Evolutionary conservation across 1,284 basidiomycete genomes (phyloP), one percentile per base, ranked within the genome.

Genomic region (Laetiporus sulphureus): DNA sequence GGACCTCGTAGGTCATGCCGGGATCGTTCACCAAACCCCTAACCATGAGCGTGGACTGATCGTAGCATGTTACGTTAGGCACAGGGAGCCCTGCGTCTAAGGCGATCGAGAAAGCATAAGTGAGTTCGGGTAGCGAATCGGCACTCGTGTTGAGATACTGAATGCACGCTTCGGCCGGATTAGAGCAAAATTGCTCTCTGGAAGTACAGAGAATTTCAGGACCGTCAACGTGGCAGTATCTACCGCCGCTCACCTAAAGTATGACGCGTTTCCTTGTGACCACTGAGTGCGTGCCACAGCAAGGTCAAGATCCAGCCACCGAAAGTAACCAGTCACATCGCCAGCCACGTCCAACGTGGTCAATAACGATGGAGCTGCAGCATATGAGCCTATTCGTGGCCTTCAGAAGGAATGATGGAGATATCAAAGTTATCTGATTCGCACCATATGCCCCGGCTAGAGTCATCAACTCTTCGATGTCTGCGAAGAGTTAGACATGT

Each of bases 251-350:
- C 52, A 78, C 79, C 80, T 70, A 38, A 63, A 57, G 38, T 74
- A 73, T 7, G 60, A 61, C 2, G 52, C 56, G 24, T 64, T 63
- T 16, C 55, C 63, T 52, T 82, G 73, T 1, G 69, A 71, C 83
- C 83, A 87, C 2, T 64, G 64, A 0, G 79, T 74, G 32, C 70
- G 67, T 7, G 72, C 66, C 22, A 82, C 59, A 1, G 69, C 82
- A 45, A 72, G 59, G 45, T 87, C 83, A 23, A 87, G 60, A 48
- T 87, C 81, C 24, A 87, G 66, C 75, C 79, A 87, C 32, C 84
- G 69, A 18, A 59, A 65, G 52, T 80, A 86, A 48, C 72, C 61
- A 0, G 70, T 66, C 3, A 71, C 58, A 1, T 58, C 32, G 0
- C 66, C 71, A 2, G 61, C 66, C 1, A 59, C 50, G 40, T 72